Conservation (phyloP, 345 rosid species). For the Rhodamnia rubescens region DNA sequence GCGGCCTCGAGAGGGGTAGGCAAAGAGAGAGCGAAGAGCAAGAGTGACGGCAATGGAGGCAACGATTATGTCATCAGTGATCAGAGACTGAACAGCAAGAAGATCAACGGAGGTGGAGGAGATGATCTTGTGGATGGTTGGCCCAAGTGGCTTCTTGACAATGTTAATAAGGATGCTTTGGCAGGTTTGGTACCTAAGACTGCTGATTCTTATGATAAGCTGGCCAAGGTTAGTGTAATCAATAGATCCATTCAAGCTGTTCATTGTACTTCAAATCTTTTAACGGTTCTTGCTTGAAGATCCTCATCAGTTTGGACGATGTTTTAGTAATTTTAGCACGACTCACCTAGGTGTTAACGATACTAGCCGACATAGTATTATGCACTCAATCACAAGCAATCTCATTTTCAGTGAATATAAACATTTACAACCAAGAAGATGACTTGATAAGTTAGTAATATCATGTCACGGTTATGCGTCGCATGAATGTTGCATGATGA, state of each 20-base stretch:
- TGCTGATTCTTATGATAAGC: slow-evolving; percentile 63
- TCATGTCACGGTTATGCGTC: not conserved
- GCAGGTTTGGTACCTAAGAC: slow-evolving; percentile 41
- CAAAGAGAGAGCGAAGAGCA: not conserved
- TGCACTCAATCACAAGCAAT: not conserved
- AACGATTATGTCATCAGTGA: not conserved
- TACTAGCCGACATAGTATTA: not conserved
- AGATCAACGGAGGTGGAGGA: slow-evolving; percentile 12
- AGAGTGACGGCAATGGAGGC: not conserved
- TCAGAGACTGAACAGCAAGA: slow-evolving; percentile 13
- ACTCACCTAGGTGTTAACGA: not conserved
- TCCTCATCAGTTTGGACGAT: not conserved
- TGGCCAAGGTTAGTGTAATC: slow-evolving; percentile 37
- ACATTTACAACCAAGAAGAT: not conserved
- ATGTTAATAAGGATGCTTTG: slow-evolving; percentile 35
- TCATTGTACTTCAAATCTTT: not conserved
- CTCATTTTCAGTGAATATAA: not conserved
- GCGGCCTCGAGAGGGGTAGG: not conserved
- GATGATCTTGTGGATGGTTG: slow-evolving; percentile 50
- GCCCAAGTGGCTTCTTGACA: slow-evolving; percentile 74
- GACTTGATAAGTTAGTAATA: not conserved
- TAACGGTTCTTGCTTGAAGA: not conserved
- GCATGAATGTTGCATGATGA: not conserved
- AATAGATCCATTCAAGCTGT: not conserved
- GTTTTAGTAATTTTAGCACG: not conserved